Percentiles rank a stretch among this genome's conserved stretches.
Evolutionary conservation across 2,329 filamentous ascomycete species (phyloP).

Genomic region (Paramyrothecium sp.): DNA sequence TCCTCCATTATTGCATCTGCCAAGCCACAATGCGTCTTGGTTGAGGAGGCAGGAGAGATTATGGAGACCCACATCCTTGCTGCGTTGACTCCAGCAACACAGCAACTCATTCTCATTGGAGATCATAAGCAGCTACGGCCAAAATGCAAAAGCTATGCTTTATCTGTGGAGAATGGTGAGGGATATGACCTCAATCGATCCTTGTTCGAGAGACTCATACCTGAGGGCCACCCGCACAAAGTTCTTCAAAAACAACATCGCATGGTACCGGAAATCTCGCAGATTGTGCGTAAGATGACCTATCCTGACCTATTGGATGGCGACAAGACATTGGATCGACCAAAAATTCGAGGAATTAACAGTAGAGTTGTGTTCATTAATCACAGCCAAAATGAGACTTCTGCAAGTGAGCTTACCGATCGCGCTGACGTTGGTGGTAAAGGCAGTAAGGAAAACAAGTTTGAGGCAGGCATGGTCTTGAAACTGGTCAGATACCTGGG

Average conservation of each 20-base stretch:
- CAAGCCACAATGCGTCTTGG: constrained; percentile 58
- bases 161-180: constrained; percentile 62
- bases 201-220: constrained; percentile 66
- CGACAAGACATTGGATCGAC: constrained; percentile 43
- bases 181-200: constrained; percentile 68
- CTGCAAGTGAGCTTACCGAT: constrained; percentile 41
- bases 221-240: constrained; percentile 49
- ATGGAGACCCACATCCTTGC: constrained; percentile 64
- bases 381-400: constrained; percentile 54
- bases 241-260: constrained; percentile 63
- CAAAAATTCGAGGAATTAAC: constrained; percentile 53
- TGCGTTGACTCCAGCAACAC: constrained; percentile 50
- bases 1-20: constrained; percentile 50
- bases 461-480: constrained; percentile 66
- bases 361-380: constrained; percentile 65
- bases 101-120: constrained; percentile 69
- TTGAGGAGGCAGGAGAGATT: constrained; percentile 75
- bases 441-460: constrained; percentile 57
- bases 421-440: constrained; percentile 46
- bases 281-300: constrained; percentile 53
- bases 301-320: constrained; percentile 63
- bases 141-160: constrained; percentile 58
- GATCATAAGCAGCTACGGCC: constrained; percentile 73
- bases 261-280: constrained; percentile 67
- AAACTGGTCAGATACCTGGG: constrained; percentile 64